Base-by-base conservation (phyloP, 176 grass and related monocot species). In the Dendrocalamus sinicus region DNA sequence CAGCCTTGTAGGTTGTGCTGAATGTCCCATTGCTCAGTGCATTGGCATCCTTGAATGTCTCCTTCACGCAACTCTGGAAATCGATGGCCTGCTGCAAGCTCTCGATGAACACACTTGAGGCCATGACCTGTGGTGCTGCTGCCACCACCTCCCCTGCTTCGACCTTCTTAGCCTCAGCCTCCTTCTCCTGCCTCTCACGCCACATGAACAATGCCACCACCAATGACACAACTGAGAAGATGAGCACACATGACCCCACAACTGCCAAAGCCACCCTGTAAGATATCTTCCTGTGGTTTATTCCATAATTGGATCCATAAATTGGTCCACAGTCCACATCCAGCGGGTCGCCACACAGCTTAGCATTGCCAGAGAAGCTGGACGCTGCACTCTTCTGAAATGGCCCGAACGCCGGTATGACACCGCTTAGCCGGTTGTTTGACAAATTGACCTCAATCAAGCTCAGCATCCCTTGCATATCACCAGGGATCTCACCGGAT, bases 401-500 rank as follows among this genome's bases (percentile, higher is more conserved):
- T 22, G 96, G 96, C 11, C 80, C 90, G 79, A 98, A 98, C 4
- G 4, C 73, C 0, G 93, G 96, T 87, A 98, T 98, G 64, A 78
- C 45, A 0, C 96, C 96, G 1, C 54, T 89, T 8, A 98, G 87
- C 51, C 45, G 60, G 81, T 98, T 98, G 86, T 98, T 94, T 58
- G 96, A 98, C 70, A 98, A 86, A 78, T 98, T 95, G 60, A 98
- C 90, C 79, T 95, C 93, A 37, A 98, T 98, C 70, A 98, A 94
- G 80, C 96, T 98, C 78, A 98, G 75, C 96, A 98, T 95, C 68
- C 96, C 96, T 91, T 78, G 94, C 86, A 98, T 87, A 22, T 95
- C 96, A 30, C 54, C 67, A 19, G 96, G 93, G 78, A 98, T 94
- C 73, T 88, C 77, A 4, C 93, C 91, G 26, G 96, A 95, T 75